Base-by-base conservation (phyloP, 768 basidiomycete species). In the Suillus tomentosus region DNA sequence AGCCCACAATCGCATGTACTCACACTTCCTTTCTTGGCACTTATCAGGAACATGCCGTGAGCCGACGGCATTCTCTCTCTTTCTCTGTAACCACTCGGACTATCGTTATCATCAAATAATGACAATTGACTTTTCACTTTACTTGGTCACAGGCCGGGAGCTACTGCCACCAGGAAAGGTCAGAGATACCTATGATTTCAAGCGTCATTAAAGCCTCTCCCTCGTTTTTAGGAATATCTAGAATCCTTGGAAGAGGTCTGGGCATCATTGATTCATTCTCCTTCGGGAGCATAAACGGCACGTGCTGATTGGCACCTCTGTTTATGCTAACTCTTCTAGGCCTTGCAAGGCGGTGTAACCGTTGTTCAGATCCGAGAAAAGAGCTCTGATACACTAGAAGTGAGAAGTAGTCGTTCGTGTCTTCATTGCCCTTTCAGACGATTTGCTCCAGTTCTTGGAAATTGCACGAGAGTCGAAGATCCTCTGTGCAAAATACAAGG, bases 341-440 rank as follows among this genome's bases (percentile, higher is more conserved):
- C 94, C 2, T 79, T 96, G 17, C 79, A 86, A 71, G 95, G 95
- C 11, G 95, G 95, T 3, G 94, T 96, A 1, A 95, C 94, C 1
- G 71, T 96, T 55, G 93, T 97, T 5, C 96, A 97, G 76, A 81
- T 96, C 19, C 84, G 95, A 43, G 96, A 98, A 76, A 98, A 98
- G 75, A 76, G 85, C 13, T 76, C 83, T 0, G 94, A 95, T 65
- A 96, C 94, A 0, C 83, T 83, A 27, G 91, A 95, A 77, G 94
- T 91, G 56, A 69, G 85, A 74, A 8, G 43, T 31, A n/a, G 58
- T 60, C 39, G 43, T 58, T 64, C 47, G 13, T 45, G 40, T 36
- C 19, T 58, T 37, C 48, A 43, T 36, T 9, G 19, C 59, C 31
- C 14, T 62, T 36, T 39, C 39, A 59, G 56, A 22, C 47, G 57